These are phyloP conservation scores for Verticillium nubilum DNA, from an alignment of 2,329 filamentous ascomycete species.

Conservation along the genomic window DNA sequence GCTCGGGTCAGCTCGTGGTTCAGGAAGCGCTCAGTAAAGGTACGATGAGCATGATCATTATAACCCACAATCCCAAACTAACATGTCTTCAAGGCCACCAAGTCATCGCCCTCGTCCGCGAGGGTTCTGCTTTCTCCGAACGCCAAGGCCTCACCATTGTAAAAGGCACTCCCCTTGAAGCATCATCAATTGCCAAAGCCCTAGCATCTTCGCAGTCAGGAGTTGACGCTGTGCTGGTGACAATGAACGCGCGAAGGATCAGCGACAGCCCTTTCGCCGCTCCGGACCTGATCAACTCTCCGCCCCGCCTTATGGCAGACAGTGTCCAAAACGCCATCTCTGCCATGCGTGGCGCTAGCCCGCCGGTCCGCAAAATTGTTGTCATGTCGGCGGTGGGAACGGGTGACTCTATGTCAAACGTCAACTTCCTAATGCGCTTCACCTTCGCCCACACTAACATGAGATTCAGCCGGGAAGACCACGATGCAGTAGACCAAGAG, in stretches of 20 bases:
- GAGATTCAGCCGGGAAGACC: conserved; percentile 39
- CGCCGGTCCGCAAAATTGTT: conserved; percentile 31
- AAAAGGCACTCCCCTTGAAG: conserved; percentile 29
- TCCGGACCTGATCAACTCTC: conserved; percentile 23
- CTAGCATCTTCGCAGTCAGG: conserved; percentile 18
- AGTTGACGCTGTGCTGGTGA: conserved; percentile 35
- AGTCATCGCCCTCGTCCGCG: conserved; percentile 40
- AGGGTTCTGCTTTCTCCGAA: conserved; percentile 22
- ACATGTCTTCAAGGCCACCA: conserved; percentile 22
- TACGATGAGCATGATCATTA: neutral
- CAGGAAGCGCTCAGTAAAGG: neutral
- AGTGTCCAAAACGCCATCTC: conserved; percentile 28
- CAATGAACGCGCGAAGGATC: conserved; percentile 40
- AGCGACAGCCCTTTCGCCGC: conserved; percentile 42
- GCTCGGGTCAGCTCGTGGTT: neutral
- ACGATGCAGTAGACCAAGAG: conserved; percentile 37
- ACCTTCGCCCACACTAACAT: conserved; percentile 43
- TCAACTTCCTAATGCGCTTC: conserved; percentile 33
- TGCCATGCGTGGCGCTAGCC: conserved; percentile 28
- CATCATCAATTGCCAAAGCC: conserved; percentile 28
- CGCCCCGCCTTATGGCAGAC: conserved; percentile 40
- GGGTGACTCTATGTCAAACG: conserved; percentile 34
- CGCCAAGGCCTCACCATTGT: conserved; percentile 29
- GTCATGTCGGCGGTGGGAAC: conserved; percentile 46
- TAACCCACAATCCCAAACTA: neutral